Evolutionary conservation across 2,329 filamentous ascomycete genomes (phyloP), one percentile per base, ranked within the genome.

Genomic region (Penicillium sp.): DNA sequence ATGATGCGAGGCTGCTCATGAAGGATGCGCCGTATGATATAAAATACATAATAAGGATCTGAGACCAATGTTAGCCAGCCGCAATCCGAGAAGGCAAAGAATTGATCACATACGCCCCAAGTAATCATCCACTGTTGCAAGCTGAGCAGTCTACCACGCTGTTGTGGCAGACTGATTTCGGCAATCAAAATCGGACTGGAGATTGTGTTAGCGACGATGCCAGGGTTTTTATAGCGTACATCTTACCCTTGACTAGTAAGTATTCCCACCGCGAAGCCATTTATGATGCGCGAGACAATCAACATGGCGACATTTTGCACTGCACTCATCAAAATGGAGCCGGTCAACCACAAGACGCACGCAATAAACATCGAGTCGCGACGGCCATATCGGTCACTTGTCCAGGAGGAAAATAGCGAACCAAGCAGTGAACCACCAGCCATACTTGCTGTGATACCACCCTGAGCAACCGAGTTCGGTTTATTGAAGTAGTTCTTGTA

Each of bases 61-160:
- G 19, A 14, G 17, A 14, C 14, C 25, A 50, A 31, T 2, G 33
- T 46, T 46, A 53, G 42, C 36, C 31, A 11, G 5, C 26, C 17
- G 22, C 8, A 36, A 36, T 25, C 12, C 5, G 19, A 19, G 28
- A 17, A 5, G 17, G 4, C 16, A 12, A 11, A n/a, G 44, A 46
- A 36, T 12, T 6, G 6, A 87, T 88, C 66, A 54, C 58, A 47
- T 51, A 88, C 87, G 45, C 86, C 86, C 83, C 85, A 87, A 1
- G 85, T 88, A 41, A 89, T 88, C 28, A 84, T 85, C 83, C 85
- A 88, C 68, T 89, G 86, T 64, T 89, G 86, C 3, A 88, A 73
- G 2, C 81, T 82, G 16, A 89, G 83, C 3, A 88, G 48, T 3
- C 59, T 53, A 37, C 59, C 59, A 17, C 59, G 59, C 28, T 59